Evolutionary conservation across 1,284 basidiomycete species (phyloP).

Genomic region (Ustanciosporium gigantosporum): DNA sequence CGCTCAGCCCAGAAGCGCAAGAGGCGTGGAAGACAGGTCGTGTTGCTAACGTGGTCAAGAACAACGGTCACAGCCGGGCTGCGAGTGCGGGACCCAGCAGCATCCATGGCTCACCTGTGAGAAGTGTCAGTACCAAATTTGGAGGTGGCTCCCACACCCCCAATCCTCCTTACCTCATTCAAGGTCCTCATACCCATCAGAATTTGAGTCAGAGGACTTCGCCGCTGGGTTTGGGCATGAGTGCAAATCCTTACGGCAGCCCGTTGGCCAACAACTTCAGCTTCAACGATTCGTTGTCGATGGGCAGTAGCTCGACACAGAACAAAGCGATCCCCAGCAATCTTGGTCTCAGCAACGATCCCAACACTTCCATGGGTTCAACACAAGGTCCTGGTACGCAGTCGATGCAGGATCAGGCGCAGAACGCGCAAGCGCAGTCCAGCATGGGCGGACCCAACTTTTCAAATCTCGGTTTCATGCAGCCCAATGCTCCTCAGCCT

Average conservation of each 20-base stretch:
- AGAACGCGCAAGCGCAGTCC: conserved; percentile 32
- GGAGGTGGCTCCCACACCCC: conserved; percentile 23
- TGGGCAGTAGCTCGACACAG: conserved; percentile 4
- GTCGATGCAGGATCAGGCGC: conserved; percentile 37
- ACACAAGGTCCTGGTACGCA: conserved; percentile 2
- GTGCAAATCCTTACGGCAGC: conserved; percentile 13
- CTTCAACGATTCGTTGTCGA: conserved; percentile 23
- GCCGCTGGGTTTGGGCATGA: conserved; percentile 31
- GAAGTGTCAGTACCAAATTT: conserved; percentile 40
- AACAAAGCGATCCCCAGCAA: conserved; percentile 22
- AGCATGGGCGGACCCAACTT: conserved; percentile 28
- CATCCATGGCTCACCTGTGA: conserved; percentile 41
- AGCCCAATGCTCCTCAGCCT: conserved; percentile 30
- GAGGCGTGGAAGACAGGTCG: conserved; percentile 55
- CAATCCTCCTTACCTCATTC: conserved; percentile 40
- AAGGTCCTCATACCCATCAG: conserved; percentile 27
- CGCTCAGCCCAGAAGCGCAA: conserved; percentile 53
- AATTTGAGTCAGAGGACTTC: conserved; percentile 42
- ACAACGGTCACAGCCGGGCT: conserved; percentile 37
- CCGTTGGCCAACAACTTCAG: conserved; percentile 38
- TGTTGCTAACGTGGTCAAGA: conserved; percentile 51
- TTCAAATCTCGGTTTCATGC: conserved; percentile 28
- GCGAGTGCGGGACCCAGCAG: conserved; percentile 44
- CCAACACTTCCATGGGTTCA: conserved; percentile 5
- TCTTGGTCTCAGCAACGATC: conserved; percentile 5